phyloP scores from a whole-genome alignment of 2,329 filamentous ascomycete species.

The Fusarium scirpi region DNA sequence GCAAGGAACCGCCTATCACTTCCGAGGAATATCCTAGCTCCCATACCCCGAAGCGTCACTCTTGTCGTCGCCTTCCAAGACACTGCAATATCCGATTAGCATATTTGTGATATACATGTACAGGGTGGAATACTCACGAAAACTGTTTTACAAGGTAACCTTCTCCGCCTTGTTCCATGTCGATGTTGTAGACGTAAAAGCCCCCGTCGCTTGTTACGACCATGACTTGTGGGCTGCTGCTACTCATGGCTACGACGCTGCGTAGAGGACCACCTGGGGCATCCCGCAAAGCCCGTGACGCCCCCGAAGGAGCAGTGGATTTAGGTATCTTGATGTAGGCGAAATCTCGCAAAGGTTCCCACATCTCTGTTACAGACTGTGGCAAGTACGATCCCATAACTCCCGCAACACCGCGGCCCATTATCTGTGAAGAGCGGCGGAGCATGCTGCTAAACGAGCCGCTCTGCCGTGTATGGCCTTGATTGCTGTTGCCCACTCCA shows the following conservation, averaged over 20 bases:
- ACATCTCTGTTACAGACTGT: conserved; percentile 95
- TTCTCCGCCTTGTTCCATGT: conserved; percentile 94
- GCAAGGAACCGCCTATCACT: not conserved
- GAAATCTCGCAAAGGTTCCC: conserved; percentile 95
- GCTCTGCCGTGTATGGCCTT: conserved; percentile 64
- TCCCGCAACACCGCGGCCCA: conserved; percentile 88
- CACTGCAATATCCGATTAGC: conserved; percentile 50
- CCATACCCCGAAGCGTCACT: conserved; percentile 63
- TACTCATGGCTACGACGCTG: conserved; percentile 98
- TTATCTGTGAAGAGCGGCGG: conserved; percentile 93
- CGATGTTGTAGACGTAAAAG: conserved; percentile 95
- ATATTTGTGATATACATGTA: not conserved
- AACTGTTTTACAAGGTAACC: conserved; percentile 92
- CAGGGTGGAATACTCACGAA: conserved; percentile 72
- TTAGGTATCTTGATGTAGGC: conserved; percentile 95
- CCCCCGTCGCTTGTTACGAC: conserved; percentile 95
- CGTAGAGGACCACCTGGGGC: conserved; percentile 68
- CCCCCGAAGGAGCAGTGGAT: conserved; percentile 45
- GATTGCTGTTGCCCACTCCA: conserved; percentile 43
- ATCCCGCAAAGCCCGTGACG: conserved; percentile 47
- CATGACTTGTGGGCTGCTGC: conserved; percentile 95
- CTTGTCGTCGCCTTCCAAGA: conserved; percentile 67
- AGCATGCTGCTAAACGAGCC: conserved; percentile 91
- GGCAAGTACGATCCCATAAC: conserved; percentile 93
- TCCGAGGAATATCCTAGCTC: conserved; percentile 30